phyloP scores from a whole-genome alignment of 2,329 filamentous ascomycete species.

The Neodidymelliopsis sp. region DNA sequence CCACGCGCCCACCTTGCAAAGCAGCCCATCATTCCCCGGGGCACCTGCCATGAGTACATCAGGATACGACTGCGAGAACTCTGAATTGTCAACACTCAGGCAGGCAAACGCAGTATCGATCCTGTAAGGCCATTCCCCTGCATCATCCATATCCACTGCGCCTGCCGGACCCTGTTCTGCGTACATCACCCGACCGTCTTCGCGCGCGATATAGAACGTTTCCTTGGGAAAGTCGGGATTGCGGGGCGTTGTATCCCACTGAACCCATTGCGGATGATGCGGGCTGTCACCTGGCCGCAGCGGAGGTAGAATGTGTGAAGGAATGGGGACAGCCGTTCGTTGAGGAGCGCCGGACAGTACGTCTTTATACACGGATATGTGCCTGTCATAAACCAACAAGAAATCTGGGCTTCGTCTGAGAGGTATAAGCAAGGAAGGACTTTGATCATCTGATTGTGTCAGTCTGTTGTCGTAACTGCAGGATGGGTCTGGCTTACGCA shows the following conservation, averaged over 20 bases:
- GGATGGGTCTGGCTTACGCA: conserved; percentile 19
- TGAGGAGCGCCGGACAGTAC: conserved; percentile 51
- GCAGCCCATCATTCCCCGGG: conserved; percentile 76
- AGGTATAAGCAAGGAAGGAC: conserved; percentile 52
- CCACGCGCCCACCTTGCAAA: conserved; percentile 70
- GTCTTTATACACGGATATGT: conserved; percentile 49
- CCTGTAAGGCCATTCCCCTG: conserved; percentile 70
- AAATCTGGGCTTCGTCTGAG: conserved; percentile 51
- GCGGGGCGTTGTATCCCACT: conserved; percentile 82
- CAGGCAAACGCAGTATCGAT: conserved; percentile 84
- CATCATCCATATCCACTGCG: conserved; percentile 51
- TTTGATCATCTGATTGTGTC: conserved; percentile 41
- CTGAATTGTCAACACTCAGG: conserved; percentile 58
- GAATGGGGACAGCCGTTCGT: conserved; percentile 25
- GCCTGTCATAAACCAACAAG: conserved; percentile 48
- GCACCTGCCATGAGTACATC: conserved; percentile 85
- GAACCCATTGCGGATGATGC: conserved; percentile 72
- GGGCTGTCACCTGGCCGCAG: conserved; percentile 50
- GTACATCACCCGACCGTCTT: conserved; percentile 82
- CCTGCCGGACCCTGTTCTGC: conserved; percentile 66
- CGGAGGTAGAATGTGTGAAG: conserved; percentile 51
- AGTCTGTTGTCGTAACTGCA: conserved; percentile 4
- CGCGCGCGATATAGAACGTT: conserved; percentile 83
- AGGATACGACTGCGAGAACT: conserved; percentile 62
- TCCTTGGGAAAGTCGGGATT: conserved; percentile 68